phyloP scores from a whole-genome alignment of 805 yeast genomes.

The Starmerella bombi region DNA sequence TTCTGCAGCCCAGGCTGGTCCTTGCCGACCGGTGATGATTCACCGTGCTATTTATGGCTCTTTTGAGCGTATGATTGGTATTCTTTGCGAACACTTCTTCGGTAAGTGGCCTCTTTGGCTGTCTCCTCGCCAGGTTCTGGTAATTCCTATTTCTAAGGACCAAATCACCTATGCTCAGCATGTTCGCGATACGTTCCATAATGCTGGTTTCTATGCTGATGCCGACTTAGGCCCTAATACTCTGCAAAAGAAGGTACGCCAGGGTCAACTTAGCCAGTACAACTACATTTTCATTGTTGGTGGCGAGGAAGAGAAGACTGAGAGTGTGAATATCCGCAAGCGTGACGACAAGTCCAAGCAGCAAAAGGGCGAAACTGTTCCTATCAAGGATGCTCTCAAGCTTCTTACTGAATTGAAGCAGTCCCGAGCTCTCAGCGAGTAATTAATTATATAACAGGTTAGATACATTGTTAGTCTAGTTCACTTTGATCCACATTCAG shows the following conservation, averaged over 20 bases:
- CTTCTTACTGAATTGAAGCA: constrained; percentile 57
- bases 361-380: constrained; percentile 70
- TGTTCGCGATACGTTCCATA: constrained; percentile 50
- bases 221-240: constrained; percentile 92
- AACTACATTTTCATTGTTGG: constrained; percentile 96
- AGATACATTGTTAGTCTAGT: too few species aligned
- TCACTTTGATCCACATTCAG: too few species aligned
- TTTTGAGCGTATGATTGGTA: constrained; percentile 98
- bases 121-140: constrained; percentile 95
- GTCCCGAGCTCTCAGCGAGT: constrained; percentile 43
- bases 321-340: constrained; percentile 87
- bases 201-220: constrained; percentile 77
- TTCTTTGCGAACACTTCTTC: constrained; percentile 92
- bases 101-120: constrained; percentile 99
- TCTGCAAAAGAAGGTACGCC: constrained; percentile 94
- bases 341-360: constrained; percentile 90
- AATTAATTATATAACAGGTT: too few species aligned
- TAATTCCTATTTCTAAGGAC: constrained; percentile 93
- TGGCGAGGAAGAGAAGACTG: constrained; percentile 71
- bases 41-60: constrained; percentile 98
- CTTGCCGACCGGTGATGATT: constrained; percentile 89
- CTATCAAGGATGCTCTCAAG: constrained; percentile 55
- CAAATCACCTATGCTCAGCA: constrained; percentile 80
- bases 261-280: constrained; percentile 86
- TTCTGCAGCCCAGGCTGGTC: constrained; percentile 29